A percentile compares a stretch with the other conserved stretches of the same genome.
Conservation (phyloP, 129 eudicot species). For the Chrysanthemum seticuspe region DNA sequence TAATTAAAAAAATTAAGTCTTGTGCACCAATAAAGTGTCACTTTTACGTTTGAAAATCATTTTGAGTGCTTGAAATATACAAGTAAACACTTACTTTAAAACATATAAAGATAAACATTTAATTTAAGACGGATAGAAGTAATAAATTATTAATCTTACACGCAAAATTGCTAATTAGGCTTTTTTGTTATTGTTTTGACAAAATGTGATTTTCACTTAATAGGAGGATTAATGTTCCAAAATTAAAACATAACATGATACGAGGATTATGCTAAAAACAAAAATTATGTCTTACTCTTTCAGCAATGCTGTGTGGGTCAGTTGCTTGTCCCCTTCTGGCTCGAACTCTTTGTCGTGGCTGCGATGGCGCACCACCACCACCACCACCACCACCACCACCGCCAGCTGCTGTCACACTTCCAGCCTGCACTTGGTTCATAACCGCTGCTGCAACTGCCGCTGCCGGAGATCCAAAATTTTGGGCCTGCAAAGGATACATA, state of each 20-base stretch:
- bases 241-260: neutral
- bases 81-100: slow-evolving; percentile 7
- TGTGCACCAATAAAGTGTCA: too few relatives aligned
- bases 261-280: neutral
- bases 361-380: slow-evolving; percentile 50
- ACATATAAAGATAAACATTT: neutral
- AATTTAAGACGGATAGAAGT: too few relatives aligned
- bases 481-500: slow-evolving; percentile 2
- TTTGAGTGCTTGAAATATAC: too few relatives aligned
- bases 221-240: too few relatives aligned
- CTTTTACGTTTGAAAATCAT: too few relatives aligned
- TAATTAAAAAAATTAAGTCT: too few relatives aligned
- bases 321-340: slow-evolving; percentile 94
- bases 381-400: slow-evolving; percentile 45
- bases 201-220: too few relatives aligned
- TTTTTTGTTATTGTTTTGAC: too few relatives aligned
- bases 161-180: too few relatives aligned
- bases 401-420: slow-evolving; percentile 34
- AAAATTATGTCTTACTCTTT: slow-evolving; percentile 48
- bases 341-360: slow-evolving; percentile 80
- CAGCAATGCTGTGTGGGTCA: slow-evolving; percentile 87
- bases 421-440: slow-evolving; percentile 39
- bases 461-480: slow-evolving; percentile 49
- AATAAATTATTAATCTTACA: too few relatives aligned
- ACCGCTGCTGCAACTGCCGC: slow-evolving; percentile 32